Evolutionary conservation across 2,329 filamentous ascomycete species (phyloP), one percentile per base, ranked within the genome.

Genomic region (Colletotrichum sp.): DNA sequence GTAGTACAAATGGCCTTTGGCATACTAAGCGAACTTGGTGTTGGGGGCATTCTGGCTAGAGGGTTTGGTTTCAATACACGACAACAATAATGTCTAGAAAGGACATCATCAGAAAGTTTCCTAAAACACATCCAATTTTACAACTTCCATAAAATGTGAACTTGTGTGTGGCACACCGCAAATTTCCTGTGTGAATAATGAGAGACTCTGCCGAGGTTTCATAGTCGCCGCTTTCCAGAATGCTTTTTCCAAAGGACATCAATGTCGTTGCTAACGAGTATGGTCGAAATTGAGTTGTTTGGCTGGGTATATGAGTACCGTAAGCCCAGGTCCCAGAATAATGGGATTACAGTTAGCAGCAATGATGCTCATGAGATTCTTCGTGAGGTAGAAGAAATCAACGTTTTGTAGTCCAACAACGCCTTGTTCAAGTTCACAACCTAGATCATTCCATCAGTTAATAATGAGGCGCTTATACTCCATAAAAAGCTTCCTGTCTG

Each of bases 341-440:
- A 49, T 8, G n/a, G 0, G 6, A 1, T n/a, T 13, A 3, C n/a
- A 49, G 44, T 49, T 2, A 13, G 4, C 18, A 49, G 44, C 18
- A 49, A 21, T 21, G 6, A 12, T 49, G 6, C n/a, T 49, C 3
- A 21, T 21, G n/a, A 13, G 2, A 2, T 21, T 21, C n/a, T 49
- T 49, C 6, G 5, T 21, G 0, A 7, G n/a, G 0, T 13, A 49
- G 6, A 9, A 49, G 3, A 21, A 10, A 21, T 21, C 1, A 7
- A 49, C 3, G 4, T 49, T 49, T 7, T n/a, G 3, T 1, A 49
- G 10, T 13, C 44, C 10, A 12, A 6, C 10, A 12, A 4, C n/a
- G 10, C 1, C n/a, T 13, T 49, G 9, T 12, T 7, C 44, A 49
- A 21, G 2, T 49, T 21, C n/a, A 8, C 44, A 49, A 21, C 3